Evolutionary conservation across 2,329 filamentous ascomycete species (phyloP).

Genomic region (Domatiomyces globalis): DNA sequence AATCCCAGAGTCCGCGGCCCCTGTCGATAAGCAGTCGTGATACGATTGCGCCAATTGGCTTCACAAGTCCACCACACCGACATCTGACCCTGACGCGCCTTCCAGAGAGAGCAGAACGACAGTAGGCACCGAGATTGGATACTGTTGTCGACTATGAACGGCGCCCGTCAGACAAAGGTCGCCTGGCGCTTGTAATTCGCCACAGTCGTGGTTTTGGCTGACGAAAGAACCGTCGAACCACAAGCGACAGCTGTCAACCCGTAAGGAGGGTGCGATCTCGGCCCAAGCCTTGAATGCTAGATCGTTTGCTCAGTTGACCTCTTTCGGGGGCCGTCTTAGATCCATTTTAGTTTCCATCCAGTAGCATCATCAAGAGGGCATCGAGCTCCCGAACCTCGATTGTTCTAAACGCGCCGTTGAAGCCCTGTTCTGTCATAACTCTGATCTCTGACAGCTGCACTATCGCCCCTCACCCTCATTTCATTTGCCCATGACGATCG

Average conservation of each 20-base stretch:
- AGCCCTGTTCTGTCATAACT: neutral
- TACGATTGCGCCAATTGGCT: neutral
- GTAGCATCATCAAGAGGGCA: too few species aligned
- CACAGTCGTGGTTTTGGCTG: neutral
- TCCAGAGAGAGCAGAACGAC: neutral
- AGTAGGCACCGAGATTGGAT: neutral
- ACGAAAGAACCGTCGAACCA: neutral
- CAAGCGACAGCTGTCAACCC: neutral
- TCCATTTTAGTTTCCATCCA: neutral
- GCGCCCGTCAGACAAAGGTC: neutral
- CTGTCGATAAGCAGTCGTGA: neutral
- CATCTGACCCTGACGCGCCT: neutral
- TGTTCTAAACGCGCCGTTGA: neutral
- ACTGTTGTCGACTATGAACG: neutral
- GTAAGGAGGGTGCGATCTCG: constrained; percentile 7
- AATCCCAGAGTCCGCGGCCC: neutral
- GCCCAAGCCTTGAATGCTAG: neutral
- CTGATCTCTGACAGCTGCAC: neutral
- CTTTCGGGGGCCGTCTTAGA: neutral
- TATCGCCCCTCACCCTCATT: neutral
- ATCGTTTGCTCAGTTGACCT: neutral
- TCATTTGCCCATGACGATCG: neutral
- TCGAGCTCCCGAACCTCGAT: neutral
- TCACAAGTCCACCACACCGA: neutral
- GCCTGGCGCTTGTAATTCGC: neutral